Percentiles rank a stretch among this genome's conserved stretches.
Evolutionary conservation across 352 stramenopile species (phyloP).

Genomic region (Pythium sp.): DNA sequence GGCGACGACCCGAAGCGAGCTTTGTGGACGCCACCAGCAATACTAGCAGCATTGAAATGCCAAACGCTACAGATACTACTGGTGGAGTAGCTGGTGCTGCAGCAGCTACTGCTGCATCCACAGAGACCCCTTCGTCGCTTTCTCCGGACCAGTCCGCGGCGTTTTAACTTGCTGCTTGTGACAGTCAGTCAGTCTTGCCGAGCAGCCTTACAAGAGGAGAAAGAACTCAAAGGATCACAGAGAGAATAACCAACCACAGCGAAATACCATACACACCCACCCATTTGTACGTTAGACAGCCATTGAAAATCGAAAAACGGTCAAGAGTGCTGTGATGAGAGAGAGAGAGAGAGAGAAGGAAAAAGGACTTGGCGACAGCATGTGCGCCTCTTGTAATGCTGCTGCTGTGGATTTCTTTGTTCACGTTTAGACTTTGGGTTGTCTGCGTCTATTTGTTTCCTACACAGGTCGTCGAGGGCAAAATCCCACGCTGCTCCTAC

Average conservation of each 20-base stretch:
- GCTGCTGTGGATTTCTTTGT: neutral
- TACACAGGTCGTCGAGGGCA: neutral
- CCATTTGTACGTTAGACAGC: neutral
- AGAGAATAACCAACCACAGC: neutral
- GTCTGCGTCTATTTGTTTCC: neutral
- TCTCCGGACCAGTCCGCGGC: neutral
- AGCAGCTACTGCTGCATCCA: neutral
- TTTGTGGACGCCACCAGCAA: neutral
- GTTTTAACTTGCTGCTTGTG: neutral
- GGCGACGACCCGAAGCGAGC: slow-evolving; percentile 5
- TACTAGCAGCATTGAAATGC: neutral
- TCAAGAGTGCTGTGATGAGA: too few species aligned
- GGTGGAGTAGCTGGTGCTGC: neutral
- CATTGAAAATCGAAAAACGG: neutral
- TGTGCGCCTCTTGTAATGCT: neutral
- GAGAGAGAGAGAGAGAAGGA: neutral
- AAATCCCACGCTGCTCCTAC: neutral
- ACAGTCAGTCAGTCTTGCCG: neutral
- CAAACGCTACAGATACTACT: neutral
- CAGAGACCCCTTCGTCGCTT: neutral
- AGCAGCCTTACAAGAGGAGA: neutral
- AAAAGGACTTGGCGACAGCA: too few species aligned
- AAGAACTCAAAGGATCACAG: neutral
- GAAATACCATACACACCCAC: neutral
- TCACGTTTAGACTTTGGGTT: neutral